Evolutionary conservation across 768 basidiomycete genomes (phyloP).

Genomic region (Rhodocollybia butyracea): DNA sequence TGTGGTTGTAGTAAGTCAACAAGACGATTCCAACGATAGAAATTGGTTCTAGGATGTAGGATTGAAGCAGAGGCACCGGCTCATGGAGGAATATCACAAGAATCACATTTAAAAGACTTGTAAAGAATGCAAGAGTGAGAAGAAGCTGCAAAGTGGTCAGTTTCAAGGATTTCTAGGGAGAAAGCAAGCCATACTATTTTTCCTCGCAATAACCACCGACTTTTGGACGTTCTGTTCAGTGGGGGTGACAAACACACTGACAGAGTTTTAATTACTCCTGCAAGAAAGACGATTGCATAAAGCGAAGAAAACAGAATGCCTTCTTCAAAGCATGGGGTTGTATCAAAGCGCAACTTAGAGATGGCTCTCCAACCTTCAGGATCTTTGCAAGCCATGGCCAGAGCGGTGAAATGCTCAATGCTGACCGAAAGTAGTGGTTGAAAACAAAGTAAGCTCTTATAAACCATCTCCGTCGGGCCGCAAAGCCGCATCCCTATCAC

Average conservation of each 20-base stretch:
- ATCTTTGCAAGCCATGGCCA: conserved; percentile 47
- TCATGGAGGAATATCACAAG: conserved; percentile 32
- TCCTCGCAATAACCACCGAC: conserved; percentile 46
- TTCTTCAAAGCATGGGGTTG: conserved; percentile 82
- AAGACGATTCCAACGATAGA: conserved; percentile 44
- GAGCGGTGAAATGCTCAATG: not conserved
- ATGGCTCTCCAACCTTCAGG: conserved; percentile 63
- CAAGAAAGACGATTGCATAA: conserved; percentile 42
- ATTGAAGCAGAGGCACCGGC: conserved; percentile 42
- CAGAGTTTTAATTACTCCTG: conserved; percentile 35
- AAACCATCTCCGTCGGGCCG: not conserved
- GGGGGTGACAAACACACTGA: conserved; percentile 20
- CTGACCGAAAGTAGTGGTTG: not conserved
- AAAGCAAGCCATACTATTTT: conserved; percentile 57
- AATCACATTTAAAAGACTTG: conserved; percentile 42
- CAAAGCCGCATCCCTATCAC: no score
- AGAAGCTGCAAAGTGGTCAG: conserved; percentile 34
- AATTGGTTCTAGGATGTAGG: conserved; percentile 56
- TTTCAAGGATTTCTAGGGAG: not conserved
- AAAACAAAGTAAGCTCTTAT: not conserved
- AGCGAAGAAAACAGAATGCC: conserved; percentile 57
- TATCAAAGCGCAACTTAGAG: conserved; percentile 63
- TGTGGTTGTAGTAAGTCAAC: conserved; percentile 68
- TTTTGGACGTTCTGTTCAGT: conserved; percentile 39
- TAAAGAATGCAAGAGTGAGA: conserved; percentile 41